Conservation (phyloP, 176 grass and related monocot species). For the Puya raimondii region DNA sequence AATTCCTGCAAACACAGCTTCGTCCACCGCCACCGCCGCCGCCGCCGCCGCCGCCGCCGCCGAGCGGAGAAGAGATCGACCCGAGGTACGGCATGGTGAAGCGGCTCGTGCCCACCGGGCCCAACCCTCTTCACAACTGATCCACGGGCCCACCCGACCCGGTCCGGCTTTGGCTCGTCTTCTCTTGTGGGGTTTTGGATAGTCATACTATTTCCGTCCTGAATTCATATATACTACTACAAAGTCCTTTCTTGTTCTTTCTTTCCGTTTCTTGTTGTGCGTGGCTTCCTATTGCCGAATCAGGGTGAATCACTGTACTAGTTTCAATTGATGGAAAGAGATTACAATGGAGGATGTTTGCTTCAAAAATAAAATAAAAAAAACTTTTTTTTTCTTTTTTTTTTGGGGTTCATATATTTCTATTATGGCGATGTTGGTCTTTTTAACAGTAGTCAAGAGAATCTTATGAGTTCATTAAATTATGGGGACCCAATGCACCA, state of each 20-base stretch:
- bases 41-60: slow-evolving; percentile 32
- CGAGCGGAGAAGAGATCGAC: slow-evolving; percentile 49
- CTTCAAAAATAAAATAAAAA: neutral
- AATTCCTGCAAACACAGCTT: slow-evolving; percentile 16
- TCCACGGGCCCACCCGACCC: neutral
- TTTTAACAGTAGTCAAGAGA: neutral
- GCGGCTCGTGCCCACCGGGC: slow-evolving; percentile 69
- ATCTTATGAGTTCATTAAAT: slow-evolving; percentile 2
- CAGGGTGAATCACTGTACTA: neutral
- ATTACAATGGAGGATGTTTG: slow-evolving; percentile 74
- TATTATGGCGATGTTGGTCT: neutral
- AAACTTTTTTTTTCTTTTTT: neutral
- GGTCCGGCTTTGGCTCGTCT: neutral
- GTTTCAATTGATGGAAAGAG: slow-evolving; percentile 39
- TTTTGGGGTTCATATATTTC: neutral
- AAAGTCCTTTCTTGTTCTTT: slow-evolving; percentile 64
- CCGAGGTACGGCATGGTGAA: slow-evolving; percentile 61
- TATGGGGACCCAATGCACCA: slow-evolving; percentile 1
- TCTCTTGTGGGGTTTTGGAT: neutral
- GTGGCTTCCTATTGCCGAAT: neutral
- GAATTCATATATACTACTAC: neutral
- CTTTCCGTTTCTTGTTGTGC: slow-evolving; percentile 32
- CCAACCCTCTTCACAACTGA: slow-evolving; percentile 93
- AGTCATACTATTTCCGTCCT: too few species aligned
- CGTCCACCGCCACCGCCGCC: slow-evolving; percentile 22